A percentile compares a stretch with the other conserved stretches of the same genome.
Conservation (phyloP, 768 basidiomycete species). For the Austroboletus eburneus region DNA sequence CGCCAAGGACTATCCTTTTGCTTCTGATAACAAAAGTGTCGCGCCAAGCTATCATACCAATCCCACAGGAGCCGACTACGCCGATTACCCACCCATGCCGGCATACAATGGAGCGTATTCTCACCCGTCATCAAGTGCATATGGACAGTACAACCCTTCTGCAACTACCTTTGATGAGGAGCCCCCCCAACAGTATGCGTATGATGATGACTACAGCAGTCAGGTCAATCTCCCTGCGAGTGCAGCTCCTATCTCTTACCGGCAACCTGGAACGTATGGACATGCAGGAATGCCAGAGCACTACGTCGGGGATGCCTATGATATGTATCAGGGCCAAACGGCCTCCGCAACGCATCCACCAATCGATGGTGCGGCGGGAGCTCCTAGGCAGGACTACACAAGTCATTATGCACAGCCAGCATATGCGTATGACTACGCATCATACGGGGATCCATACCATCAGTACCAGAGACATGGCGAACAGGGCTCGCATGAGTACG, state of each 20-base stretch:
- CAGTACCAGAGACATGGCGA: constrained; percentile 29
- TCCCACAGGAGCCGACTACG: constrained; percentile 39
- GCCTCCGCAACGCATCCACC: constrained; percentile 33
- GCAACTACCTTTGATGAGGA: constrained; percentile 52
- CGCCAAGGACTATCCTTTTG: constrained; percentile 53
- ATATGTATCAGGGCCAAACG: constrained; percentile 52
- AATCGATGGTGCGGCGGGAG: constrained; percentile 28
- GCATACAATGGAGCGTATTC: constrained; percentile 64
- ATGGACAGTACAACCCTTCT: constrained; percentile 58
- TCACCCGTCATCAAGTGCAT: constrained; percentile 47
- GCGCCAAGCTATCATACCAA: constrained; percentile 34
- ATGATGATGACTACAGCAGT: constrained; percentile 71
- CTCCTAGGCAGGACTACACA: constrained; percentile 37
- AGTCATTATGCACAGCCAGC: constrained; percentile 24
- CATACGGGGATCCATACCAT: constrained; percentile 24
- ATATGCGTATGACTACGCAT: constrained; percentile 27
- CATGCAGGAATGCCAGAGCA: constrained; percentile 21
- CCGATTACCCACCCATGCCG: constrained; percentile 69
- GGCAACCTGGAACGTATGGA: constrained; percentile 23
- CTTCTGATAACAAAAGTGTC: constrained; percentile 43
- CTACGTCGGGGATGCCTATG: constrained; percentile 44
- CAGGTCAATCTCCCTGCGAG: constrained; percentile 52
- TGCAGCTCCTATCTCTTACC: constrained; percentile 57
- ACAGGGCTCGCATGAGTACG: constrained; percentile 28
- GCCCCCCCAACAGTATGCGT: constrained; percentile 42